These are phyloP conservation scores for Cavenderia fasciculata DNA, from an alignment of 78 protist genomes.

Conservation along the genomic window DNA sequence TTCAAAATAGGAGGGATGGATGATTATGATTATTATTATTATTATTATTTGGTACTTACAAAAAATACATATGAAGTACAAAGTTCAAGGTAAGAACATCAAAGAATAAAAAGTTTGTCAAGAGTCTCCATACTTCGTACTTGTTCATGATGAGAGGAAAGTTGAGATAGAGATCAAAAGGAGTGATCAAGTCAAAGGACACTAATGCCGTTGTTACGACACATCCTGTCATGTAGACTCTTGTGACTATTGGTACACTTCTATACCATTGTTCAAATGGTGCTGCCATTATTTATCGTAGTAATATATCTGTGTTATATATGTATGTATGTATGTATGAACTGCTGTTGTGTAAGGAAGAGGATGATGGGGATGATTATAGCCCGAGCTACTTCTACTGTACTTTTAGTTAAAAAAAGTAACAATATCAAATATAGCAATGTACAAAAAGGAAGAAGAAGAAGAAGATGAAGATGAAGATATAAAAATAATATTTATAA, in stretches of 20 bases:
- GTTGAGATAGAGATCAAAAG: conserved; percentile 64
- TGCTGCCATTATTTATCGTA: conserved; percentile 65
- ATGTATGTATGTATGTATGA: background rate
- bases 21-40: background rate
- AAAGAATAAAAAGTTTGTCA: conserved; percentile 77
- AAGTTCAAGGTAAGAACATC: conserved; percentile 64
- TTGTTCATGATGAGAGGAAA: conserved; percentile 34
- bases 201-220: conserved; percentile 75
- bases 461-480: background rate
- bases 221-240: conserved; percentile 80
- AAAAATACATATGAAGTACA: conserved; percentile 79
- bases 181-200: conserved; percentile 48
- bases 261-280: conserved; percentile 85
- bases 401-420: no score
- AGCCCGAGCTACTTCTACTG: no score
- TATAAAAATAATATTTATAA: no score
- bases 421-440: background rate
- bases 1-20: background rate
- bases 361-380: no score
- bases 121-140: conserved; percentile 72
- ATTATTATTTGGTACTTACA: conserved; percentile 31
- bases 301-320: no score
- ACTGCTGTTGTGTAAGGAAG: background rate
- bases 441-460: background rate
- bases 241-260: conserved; percentile 73